These are phyloP conservation scores for Medicago ruthenica DNA, from an alignment of 306 rosid species.

Conservation along the genomic window DNA sequence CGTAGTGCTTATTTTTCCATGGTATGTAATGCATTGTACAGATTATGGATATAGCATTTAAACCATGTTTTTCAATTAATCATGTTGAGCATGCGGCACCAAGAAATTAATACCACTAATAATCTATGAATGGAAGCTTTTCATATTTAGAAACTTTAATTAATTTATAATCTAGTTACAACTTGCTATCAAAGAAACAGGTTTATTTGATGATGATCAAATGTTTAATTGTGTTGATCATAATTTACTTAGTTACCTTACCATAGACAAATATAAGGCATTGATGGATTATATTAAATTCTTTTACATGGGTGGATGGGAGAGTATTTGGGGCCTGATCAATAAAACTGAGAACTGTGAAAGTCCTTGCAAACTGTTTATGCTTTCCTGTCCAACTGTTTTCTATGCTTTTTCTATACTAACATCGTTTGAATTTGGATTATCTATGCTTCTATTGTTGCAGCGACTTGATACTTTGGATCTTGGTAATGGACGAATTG, in stretches of 20 bases:
- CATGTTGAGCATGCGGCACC: background rate
- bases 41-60: slow-evolving; percentile 31
- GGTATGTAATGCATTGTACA: slow-evolving; percentile 53
- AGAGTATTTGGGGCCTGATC: slow-evolving; percentile 10
- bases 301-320: background rate
- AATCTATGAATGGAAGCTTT: slow-evolving; percentile 10
- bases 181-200: background rate
- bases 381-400: no score
- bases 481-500: no score
- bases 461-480: background rate
- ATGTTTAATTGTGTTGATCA: background rate
- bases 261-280: slow-evolving; percentile 10
- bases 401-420: no score
- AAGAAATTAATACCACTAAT: background rate
- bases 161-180: background rate
- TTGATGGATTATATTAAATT: background rate
- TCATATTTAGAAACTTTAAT: background rate
- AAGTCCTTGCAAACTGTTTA: background rate
- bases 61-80: background rate
- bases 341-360: background rate
- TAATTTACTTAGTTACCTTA: slow-evolving; percentile 14
- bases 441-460: background rate
- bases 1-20: slow-evolving; percentile 63
- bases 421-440: no score
- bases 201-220: slow-evolving; percentile 7